A percentile compares a stretch with the other conserved stretches of the same genome.
Conservation (phyloP, 371 early-diverging fungal species). For the Mortierella sp. region DNA sequence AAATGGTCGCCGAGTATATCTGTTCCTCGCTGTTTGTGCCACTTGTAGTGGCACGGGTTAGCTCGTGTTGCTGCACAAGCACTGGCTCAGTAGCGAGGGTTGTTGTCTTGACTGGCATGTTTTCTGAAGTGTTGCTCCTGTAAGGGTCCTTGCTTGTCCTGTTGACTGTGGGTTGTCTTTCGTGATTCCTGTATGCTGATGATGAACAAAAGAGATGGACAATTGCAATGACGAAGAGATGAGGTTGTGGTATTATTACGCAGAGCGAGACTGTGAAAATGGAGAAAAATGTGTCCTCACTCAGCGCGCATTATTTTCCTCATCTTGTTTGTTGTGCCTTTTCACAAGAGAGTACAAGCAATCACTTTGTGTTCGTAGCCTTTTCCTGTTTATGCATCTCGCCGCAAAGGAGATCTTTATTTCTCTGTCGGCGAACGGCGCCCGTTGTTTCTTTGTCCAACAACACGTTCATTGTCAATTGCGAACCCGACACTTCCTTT, state of each 20-base stretch:
- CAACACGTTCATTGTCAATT: neutral
- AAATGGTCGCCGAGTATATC: constrained; percentile 30
- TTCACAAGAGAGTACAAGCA: neutral
- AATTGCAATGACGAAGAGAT: neutral
- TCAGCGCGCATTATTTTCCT: neutral
- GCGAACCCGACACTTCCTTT: no score
- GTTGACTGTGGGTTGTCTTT: neutral
- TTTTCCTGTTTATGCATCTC: neutral
- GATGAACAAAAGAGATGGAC: constrained; percentile 1
- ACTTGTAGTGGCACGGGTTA: constrained; percentile 6
- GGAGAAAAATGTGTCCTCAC: neutral
- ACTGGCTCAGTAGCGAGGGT: constrained; percentile 26
- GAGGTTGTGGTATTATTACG: neutral
- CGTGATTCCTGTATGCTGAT: neutral
- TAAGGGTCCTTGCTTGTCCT: neutral
- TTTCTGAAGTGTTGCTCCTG: neutral
- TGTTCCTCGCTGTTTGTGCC: neutral
- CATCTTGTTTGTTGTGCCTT: neutral
- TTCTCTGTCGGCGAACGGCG: neutral
- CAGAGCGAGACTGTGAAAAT: neutral
- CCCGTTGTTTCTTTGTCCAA: neutral
- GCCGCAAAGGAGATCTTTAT: neutral
- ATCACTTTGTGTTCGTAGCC: neutral
- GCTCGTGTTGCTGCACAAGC: constrained; percentile 36
- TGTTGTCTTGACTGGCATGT: constrained; percentile 44